Evolutionary conservation across 345 rosid species (phyloP).

Genomic region (Aquilaria sinensis): DNA sequence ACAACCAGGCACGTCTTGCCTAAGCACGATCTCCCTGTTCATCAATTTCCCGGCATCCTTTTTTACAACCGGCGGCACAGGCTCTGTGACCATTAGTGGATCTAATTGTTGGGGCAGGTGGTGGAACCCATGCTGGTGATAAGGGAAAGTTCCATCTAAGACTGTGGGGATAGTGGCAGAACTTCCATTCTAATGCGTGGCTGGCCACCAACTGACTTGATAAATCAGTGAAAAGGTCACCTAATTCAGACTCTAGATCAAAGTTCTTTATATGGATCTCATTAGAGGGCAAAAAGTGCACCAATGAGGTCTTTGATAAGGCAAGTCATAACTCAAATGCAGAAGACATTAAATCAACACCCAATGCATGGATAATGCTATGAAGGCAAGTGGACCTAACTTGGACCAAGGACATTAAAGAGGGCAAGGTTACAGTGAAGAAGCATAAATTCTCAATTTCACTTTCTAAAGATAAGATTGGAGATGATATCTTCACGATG

Average conservation of each 20-base stretch:
- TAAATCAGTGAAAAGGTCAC: conserved; percentile 26
- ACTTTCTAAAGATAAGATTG: conserved; percentile 60
- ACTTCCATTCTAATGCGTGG: no score
- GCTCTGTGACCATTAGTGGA: no score
- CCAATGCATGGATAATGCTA: conserved; percentile 49
- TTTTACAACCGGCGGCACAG: no score
- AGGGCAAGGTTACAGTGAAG: conserved; percentile 27
- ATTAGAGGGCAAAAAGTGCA: conserved; percentile 21
- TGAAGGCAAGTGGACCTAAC: conserved; percentile 21
- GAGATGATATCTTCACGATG: conserved; percentile 58
- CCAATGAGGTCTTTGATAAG: conserved; percentile 16
- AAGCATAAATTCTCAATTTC: conserved; percentile 47
- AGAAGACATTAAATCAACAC: conserved; percentile 28
- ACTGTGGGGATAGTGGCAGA: no score
- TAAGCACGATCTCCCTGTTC: no score
- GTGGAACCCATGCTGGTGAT: no score
- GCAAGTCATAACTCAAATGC: conserved; percentile 37
- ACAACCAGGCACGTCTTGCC: no score
- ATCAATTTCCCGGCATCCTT: no score
- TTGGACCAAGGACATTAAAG: conserved; percentile 23
- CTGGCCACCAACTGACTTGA: conserved; percentile 1
- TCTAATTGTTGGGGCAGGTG: no score
- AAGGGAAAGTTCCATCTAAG: no score
- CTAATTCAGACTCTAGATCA: conserved; percentile 30
- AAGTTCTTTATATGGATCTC: conserved; percentile 45